phyloP scores from a whole-genome alignment of 1,284 basidiomycete genomes.

The Heliocybe sulcata region DNA sequence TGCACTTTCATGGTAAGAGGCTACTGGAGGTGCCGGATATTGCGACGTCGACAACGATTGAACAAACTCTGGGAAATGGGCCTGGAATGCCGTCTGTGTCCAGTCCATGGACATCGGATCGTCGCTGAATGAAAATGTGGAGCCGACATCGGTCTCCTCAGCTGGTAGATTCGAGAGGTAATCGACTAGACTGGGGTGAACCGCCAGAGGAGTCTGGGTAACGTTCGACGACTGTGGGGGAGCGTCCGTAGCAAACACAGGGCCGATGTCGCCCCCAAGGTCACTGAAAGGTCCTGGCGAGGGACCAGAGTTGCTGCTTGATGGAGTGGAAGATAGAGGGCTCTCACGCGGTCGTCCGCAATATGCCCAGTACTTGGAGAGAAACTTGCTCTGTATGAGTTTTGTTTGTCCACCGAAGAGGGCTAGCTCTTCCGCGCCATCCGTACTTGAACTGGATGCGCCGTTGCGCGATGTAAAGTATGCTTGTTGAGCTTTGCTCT shows the following conservation, averaged over 20 bases:
- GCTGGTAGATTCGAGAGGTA: not conserved
- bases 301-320: not conserved
- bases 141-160: not conserved
- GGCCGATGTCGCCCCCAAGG: not conserved
- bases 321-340: not conserved
- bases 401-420: slow-evolving; percentile 11
- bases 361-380: slow-evolving; percentile 9
- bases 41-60: no score
- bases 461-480: not conserved
- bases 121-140: not conserved
- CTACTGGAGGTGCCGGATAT: no score
- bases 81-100: not conserved
- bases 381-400: not conserved
- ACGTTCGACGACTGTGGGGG: not conserved
- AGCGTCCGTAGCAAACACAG: no score
- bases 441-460: not conserved
- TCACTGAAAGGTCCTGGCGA: not conserved
- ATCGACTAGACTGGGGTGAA: not conserved
- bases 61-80: not conserved
- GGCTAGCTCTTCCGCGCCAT: slow-evolving; percentile 10
- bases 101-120: not conserved
- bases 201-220: not conserved
- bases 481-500: not conserved
- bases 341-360: slow-evolving; percentile 2
- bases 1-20: no score